phyloP scores from a whole-genome alignment of 495 filamentous ascomycete species.

The Acidiella bohemica region DNA sequence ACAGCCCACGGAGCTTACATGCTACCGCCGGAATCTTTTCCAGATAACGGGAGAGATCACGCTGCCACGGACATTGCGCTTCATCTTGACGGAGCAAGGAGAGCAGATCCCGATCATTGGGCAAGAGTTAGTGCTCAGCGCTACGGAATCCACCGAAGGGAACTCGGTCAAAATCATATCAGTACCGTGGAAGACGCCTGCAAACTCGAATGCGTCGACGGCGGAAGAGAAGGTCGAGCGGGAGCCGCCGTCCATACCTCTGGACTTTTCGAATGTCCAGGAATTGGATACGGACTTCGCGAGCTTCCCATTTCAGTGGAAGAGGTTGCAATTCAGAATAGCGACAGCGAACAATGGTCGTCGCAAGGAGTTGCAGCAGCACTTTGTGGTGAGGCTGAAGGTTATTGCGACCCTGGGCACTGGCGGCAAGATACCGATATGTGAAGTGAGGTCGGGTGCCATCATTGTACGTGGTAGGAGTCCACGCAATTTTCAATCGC shows the following conservation, averaged over 20 bases:
- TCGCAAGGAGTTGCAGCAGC: conserved; percentile 55
- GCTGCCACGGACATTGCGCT: conserved; percentile 54
- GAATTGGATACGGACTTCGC: conserved; percentile 65
- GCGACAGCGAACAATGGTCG: conserved; percentile 78
- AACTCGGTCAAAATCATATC: conserved; percentile 81
- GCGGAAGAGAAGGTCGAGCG: conserved; percentile 50
- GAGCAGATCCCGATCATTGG: conserved; percentile 59
- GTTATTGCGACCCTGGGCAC: conserved; percentile 46
- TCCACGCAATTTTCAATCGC: conserved; percentile 54
- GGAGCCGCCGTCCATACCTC: conserved; percentile 51
- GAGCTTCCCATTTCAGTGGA: conserved; percentile 79
- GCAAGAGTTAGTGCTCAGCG: conserved; percentile 67
- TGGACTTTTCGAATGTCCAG: conserved; percentile 62
- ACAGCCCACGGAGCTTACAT: conserved; percentile 71
- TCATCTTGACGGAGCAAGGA: conserved; percentile 65
- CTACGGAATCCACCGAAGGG: conserved; percentile 81
- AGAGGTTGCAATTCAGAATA: conserved; percentile 80
- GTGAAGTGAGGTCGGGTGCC: conserved; percentile 49
- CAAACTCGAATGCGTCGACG: conserved; percentile 42
- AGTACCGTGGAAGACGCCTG: conserved; percentile 82
- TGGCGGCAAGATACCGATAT: conserved; percentile 42
- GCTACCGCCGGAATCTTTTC: conserved; percentile 82
- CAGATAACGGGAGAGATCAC: conserved; percentile 77
- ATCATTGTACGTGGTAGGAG: conserved; percentile 58
- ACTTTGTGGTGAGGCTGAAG: conserved; percentile 54